phyloP scores from a whole-genome alignment of 2,329 filamentous ascomycete species.

The Fusarium armeniacum region DNA sequence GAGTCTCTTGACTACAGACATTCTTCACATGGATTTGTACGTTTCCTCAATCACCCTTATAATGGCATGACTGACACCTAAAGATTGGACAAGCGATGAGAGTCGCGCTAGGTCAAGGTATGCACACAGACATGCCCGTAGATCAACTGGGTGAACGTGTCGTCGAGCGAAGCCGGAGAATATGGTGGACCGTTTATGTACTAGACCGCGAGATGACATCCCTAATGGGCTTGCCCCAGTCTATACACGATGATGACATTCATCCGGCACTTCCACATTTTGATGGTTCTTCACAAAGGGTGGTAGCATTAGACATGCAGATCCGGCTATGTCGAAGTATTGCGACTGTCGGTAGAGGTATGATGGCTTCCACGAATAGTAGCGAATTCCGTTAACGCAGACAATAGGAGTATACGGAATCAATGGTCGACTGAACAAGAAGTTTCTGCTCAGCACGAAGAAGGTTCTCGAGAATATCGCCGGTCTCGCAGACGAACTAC shows the following conservation, averaged over 20 bases:
- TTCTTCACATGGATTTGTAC: slow-evolving; percentile 62
- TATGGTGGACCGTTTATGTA: slow-evolving; percentile 69
- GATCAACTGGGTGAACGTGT: slow-evolving; percentile 57
- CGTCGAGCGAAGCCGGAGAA: slow-evolving; percentile 62
- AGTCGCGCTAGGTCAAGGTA: slow-evolving; percentile 63
- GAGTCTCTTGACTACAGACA: slow-evolving; percentile 65
- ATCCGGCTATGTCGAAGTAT: slow-evolving; percentile 51
- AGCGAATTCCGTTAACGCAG: neutral
- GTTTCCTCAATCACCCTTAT: neutral
- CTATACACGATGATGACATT: slow-evolving; percentile 65
- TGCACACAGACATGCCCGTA: slow-evolving; percentile 66
- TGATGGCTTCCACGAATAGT: rapidly evolving
- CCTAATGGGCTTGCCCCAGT: slow-evolving; percentile 65
- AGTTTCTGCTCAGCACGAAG: slow-evolving; percentile 53
- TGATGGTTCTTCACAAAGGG: slow-evolving; percentile 46
- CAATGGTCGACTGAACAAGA: slow-evolving; percentile 51
- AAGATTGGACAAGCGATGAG: slow-evolving; percentile 67
- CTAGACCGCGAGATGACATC: slow-evolving; percentile 68
- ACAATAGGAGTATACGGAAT: slow-evolving; percentile 50
- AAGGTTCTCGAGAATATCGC: slow-evolving; percentile 51
- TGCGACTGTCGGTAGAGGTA: slow-evolving; percentile 52
- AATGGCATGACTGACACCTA: slow-evolving; percentile 7
- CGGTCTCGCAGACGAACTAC: slow-evolving; percentile 50
- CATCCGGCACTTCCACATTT: slow-evolving; percentile 56
- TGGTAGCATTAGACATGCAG: slow-evolving; percentile 53